A percentile compares a stretch with the other conserved stretches of the same genome.
Conservation (phyloP, 371 early-diverging fungal genomes). For the Fennellomyces sp. region DNA sequence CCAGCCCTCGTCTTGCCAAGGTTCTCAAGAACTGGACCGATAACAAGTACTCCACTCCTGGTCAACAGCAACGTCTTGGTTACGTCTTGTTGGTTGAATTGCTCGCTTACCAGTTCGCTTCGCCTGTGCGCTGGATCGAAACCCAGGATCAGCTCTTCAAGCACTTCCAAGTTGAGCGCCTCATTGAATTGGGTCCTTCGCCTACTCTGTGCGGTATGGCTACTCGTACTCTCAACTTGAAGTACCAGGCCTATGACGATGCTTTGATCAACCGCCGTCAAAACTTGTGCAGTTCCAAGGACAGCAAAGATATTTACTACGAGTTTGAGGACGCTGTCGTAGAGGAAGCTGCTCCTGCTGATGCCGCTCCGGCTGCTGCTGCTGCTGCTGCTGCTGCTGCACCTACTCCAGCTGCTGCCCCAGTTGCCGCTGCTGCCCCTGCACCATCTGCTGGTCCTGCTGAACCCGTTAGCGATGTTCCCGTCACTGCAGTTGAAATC, state of each 20-base stretch:
- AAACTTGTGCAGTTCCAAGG: conserved; percentile 86
- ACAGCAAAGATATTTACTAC: conserved; percentile 93
- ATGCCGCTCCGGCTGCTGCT: conserved; percentile 49
- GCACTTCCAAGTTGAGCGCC: conserved; percentile 78
- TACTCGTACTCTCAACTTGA: conserved; percentile 91
- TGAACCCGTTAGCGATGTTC: conserved; percentile 65
- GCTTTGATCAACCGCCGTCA: conserved; percentile 89
- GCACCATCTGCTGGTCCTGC: conserved; percentile 52
- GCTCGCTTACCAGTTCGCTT: conserved; percentile 93
- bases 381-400: conserved; percentile 56
- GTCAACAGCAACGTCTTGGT: conserved; percentile 86
- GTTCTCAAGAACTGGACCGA: conserved; percentile 88
- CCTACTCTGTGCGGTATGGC: conserved; percentile 94
- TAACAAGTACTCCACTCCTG: conserved; percentile 65
- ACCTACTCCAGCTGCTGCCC: conserved; percentile 56
- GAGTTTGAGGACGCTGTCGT: conserved; percentile 70
- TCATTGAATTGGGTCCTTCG: conserved; percentile 93
- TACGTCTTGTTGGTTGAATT: conserved; percentile 88
- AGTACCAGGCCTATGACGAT: conserved; percentile 95
- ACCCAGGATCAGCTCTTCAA: conserved; percentile 94
- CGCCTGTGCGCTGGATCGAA: conserved; percentile 97
- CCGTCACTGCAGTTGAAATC: conserved; percentile 79
- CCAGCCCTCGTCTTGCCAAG: conserved; percentile 72
- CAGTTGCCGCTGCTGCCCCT: conserved; percentile 32
- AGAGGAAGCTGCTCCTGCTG: conserved; percentile 48